phyloP scores from a whole-genome alignment of 805 yeast genomes.

The Metschnikowia amazonensis region DNA sequence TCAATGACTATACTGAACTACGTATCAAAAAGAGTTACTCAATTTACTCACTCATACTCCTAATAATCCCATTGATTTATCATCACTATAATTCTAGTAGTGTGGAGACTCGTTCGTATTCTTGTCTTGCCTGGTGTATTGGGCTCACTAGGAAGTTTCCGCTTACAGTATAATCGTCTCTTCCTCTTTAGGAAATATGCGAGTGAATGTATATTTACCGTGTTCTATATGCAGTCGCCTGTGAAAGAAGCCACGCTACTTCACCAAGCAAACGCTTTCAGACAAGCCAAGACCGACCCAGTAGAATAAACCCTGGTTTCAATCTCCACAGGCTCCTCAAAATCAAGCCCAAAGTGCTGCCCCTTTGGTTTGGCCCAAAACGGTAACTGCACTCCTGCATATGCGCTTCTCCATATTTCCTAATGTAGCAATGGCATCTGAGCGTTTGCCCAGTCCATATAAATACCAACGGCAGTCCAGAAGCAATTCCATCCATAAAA shows the following conservation, averaged over 20 bases:
- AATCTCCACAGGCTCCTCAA: too few relatives aligned
- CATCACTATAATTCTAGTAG: too few relatives aligned
- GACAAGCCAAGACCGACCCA: neutral
- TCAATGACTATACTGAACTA: too few relatives aligned
- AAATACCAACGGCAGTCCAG: neutral
- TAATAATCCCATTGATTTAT: too few relatives aligned
- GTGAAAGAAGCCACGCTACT: neutral
- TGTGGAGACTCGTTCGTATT: too few relatives aligned
- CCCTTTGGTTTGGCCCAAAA: neutral
- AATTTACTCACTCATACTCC: too few relatives aligned
- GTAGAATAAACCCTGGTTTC: neutral
- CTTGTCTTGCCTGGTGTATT: too few relatives aligned
- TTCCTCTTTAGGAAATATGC: constrained; percentile 3
- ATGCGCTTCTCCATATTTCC: neutral
- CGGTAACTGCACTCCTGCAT: neutral
- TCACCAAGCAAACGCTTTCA: neutral
- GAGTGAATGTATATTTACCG: neutral
- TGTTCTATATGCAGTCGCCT: neutral
- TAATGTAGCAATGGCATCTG: constrained; percentile 1
- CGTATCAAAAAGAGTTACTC: too few relatives aligned
- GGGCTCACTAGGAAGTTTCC: too few relatives aligned
- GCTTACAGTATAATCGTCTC: neutral
- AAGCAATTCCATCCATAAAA: too few relatives aligned
- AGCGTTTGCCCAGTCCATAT: constrained; percentile 1
- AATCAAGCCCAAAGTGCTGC: too few relatives aligned